These are phyloP conservation scores for Calonectria ilicicola DNA, from an alignment of 2,329 filamentous ascomycete species.

Conservation along the genomic window DNA sequence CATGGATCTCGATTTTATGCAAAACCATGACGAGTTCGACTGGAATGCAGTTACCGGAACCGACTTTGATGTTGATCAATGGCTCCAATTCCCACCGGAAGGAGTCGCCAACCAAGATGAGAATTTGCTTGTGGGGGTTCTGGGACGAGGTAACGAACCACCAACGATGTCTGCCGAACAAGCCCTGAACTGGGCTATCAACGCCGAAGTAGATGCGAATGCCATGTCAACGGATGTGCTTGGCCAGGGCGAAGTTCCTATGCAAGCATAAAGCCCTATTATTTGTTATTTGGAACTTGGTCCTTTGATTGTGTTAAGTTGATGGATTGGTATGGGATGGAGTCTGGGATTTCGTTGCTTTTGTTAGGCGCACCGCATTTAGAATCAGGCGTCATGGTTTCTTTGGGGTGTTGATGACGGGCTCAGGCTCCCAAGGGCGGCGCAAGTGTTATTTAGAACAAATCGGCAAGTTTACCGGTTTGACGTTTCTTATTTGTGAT, in stretches of 20 bases:
- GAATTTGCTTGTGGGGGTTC: conserved; percentile 49
- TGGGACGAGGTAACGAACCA: conserved; percentile 41
- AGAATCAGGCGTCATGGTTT: conserved; percentile 27
- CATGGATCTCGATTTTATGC: conserved; percentile 60
- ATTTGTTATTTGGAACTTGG: neutral
- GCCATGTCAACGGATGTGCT: conserved; percentile 26
- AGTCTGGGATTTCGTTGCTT: conserved; percentile 27
- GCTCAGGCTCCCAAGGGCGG: conserved; percentile 32
- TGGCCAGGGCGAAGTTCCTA: conserved; percentile 29
- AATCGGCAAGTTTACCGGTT: conserved; percentile 22
- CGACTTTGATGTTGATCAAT: conserved; percentile 70
- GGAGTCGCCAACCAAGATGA: conserved; percentile 56
- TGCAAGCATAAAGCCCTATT: conserved; percentile 29
- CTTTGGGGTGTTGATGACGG: conserved; percentile 36
- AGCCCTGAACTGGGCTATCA: conserved; percentile 45
- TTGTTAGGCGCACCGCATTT: conserved; percentile 38
- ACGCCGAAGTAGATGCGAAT: conserved; percentile 39
- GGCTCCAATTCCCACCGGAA: conserved; percentile 68
- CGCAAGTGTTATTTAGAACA: conserved; percentile 29
- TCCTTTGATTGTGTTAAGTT: conserved; percentile 14
- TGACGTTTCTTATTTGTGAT: conserved; percentile 27
- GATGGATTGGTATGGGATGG: conserved; percentile 7
- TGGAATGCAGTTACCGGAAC: conserved; percentile 65
- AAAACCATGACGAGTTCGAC: conserved; percentile 63
- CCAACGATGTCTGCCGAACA: conserved; percentile 45